Conservation (phyloP, 352 stramenopile genomes). For the Globisporangium iwayamae region DNA sequence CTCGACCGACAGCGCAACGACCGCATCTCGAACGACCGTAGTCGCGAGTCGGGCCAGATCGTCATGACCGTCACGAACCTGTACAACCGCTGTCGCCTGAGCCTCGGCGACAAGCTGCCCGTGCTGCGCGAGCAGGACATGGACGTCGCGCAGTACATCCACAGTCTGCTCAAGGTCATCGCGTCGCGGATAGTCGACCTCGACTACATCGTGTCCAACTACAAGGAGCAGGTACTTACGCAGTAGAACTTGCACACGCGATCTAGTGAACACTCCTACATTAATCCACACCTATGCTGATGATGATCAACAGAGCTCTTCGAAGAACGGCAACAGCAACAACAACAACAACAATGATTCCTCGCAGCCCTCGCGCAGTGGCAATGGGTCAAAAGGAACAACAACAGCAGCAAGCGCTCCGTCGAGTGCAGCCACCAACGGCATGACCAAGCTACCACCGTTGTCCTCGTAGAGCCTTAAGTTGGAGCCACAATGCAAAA, state of each 20-base stretch:
- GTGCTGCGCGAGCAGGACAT: slow-evolving; percentile 72
- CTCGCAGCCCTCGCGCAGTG: not conserved
- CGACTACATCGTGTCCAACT: slow-evolving; percentile 80
- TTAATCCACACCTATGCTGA: not conserved
- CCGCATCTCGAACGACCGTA: slow-evolving; percentile 77
- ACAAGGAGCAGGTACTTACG: slow-evolving; percentile 47
- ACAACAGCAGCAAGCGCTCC: not conserved
- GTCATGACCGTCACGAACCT: slow-evolving; percentile 90
- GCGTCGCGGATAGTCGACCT: slow-evolving; percentile 77
- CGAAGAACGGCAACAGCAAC: slow-evolving; percentile 7
- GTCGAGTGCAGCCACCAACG: not conserved
- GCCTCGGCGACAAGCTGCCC: slow-evolving; percentile 69
- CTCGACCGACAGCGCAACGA: slow-evolving; percentile 75
- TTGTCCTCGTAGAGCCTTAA: slow-evolving; percentile 10
- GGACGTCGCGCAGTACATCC: slow-evolving; percentile 72
- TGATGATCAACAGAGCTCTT: not conserved
- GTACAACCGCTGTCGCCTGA: slow-evolving; percentile 81
- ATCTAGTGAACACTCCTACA: not conserved
- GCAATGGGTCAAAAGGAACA: not conserved
- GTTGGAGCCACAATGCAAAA: too few relatives aligned
- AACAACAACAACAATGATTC: not conserved
- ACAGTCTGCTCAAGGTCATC: slow-evolving; percentile 75
- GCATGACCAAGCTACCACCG: slow-evolving; percentile 10
- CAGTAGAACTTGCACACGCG: not conserved
- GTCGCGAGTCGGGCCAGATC: slow-evolving; percentile 86